These are phyloP conservation scores for Serendipita sp. DNA, from an alignment of 768 basidiomycete species.

Conservation along the genomic window DNA sequence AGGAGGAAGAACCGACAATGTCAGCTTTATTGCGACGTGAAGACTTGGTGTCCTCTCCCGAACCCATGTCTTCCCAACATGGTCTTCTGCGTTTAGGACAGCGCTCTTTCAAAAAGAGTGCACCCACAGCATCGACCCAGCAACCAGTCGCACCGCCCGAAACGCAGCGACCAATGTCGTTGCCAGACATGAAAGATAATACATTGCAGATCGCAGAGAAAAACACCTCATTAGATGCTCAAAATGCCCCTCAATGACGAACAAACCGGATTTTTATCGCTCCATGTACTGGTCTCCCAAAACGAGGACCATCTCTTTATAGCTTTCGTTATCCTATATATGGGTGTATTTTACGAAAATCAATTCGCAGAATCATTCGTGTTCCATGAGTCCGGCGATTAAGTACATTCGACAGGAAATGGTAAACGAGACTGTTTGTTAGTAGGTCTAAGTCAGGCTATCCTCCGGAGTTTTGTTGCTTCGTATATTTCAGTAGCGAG, in stretches of 20 bases:
- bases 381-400: background rate
- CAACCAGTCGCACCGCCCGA: background rate
- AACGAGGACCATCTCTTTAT: background rate
- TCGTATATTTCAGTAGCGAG: background rate
- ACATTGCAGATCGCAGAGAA: background rate
- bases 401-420: background rate
- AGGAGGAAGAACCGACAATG: background rate
- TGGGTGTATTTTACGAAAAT: background rate
- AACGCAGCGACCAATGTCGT: background rate
- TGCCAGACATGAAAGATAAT: slow-evolving; percentile 4
- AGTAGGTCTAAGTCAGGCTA: background rate
- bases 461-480: too few relatives aligned
- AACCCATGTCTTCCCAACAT: background rate
- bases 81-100: background rate
- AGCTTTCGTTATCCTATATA: background rate
- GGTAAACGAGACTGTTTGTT: background rate
- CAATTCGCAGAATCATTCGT: background rate
- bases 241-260: background rate
- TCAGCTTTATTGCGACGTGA: background rate
- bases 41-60: background rate
- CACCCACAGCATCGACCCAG: background rate
- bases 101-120: background rate
- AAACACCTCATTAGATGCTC: background rate
- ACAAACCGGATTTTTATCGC: background rate
- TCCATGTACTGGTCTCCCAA: too few relatives aligned